Percentiles rank a stretch among this genome's conserved stretches.
Conservation (phyloP, 352 stramenopile species). For the Labyrinthula sp. region DNA sequence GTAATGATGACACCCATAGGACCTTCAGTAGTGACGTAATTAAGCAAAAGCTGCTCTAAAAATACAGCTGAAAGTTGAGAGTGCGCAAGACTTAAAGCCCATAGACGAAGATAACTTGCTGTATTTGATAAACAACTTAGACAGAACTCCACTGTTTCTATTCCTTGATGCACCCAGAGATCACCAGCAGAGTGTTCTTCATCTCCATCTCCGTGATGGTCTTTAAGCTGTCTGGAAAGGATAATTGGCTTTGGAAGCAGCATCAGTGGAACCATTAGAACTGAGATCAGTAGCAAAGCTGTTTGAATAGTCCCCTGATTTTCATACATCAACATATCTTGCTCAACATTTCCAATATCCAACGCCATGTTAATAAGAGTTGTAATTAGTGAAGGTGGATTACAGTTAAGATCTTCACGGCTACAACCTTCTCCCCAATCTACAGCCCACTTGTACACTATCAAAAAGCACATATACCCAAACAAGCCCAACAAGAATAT, state of each 20-base stretch:
- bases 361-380: slow-evolving; percentile 96
- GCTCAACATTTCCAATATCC: slow-evolving; percentile 55
- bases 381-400: slow-evolving; percentile 89
- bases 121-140: slow-evolving; percentile 98
- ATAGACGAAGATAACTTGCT: slow-evolving; percentile 95
- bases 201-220: slow-evolving; percentile 36
- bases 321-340: slow-evolving; percentile 74
- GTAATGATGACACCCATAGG: slow-evolving; percentile 58
- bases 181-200: slow-evolving; percentile 81
- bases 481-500: slow-evolving; percentile 87
- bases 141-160: slow-evolving; percentile 99
- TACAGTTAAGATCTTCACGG: slow-evolving; percentile 51
- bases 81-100: slow-evolving; percentile 91
- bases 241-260: slow-evolving; percentile 69
- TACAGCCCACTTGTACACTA: slow-evolving; percentile 97
- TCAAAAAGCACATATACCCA: slow-evolving; percentile 95
- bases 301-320: slow-evolving; percentile 64
- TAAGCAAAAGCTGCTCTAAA: slow-evolving; percentile 95
- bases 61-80: slow-evolving; percentile 78
- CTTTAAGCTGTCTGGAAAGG: slow-evolving; percentile 25
- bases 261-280: slow-evolving; percentile 83
- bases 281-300: slow-evolving; percentile 69
- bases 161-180: slow-evolving; percentile 92
- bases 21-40: slow-evolving; percentile 82
- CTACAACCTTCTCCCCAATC: slow-evolving; percentile 12